A percentile compares a stretch with the other conserved stretches of the same genome.
These are phyloP conservation scores for Bertia moriformis DNA, from an alignment of 2,329 filamentous ascomycete species.

Conservation along the genomic window DNA sequence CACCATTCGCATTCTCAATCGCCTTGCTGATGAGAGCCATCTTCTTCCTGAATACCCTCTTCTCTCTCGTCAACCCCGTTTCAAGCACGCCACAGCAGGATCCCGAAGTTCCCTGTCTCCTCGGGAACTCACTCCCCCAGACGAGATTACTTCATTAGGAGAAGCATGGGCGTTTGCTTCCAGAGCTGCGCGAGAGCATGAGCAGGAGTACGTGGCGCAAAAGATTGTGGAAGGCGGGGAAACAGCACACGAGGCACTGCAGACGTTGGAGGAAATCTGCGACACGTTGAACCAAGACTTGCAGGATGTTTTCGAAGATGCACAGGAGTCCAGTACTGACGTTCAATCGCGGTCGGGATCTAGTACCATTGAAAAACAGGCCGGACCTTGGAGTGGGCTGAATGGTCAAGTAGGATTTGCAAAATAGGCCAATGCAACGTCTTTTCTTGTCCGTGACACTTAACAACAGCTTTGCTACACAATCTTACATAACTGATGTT, in stretches of 20 bases:
- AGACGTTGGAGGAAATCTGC: background rate
- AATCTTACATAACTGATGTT: too few relatives aligned
- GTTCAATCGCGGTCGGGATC: too few relatives aligned
- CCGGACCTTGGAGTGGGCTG: too few relatives aligned
- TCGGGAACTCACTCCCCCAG: background rate
- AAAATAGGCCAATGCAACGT: too few relatives aligned
- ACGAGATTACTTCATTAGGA: background rate
- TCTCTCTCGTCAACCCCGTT: conserved; percentile 16
- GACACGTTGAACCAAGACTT: background rate
- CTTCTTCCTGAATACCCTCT: conserved; percentile 23
- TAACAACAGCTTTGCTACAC: too few relatives aligned
- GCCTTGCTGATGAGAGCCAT: conserved; percentile 22
- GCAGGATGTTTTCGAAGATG: conserved; percentile 3
- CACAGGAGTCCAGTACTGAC: too few relatives aligned
- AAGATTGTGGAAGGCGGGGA: background rate
- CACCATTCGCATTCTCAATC: conserved; percentile 17
- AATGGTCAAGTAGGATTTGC: too few relatives aligned
- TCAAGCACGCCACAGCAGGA: conserved; percentile 14
- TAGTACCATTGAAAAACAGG: too few relatives aligned
- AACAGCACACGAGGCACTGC: background rate
- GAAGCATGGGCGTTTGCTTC: conserved; percentile 1
- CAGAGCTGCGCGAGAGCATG: background rate
- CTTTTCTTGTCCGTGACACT: too few relatives aligned
- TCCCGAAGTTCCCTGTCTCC: conserved; percentile 7
- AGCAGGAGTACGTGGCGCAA: background rate